These are phyloP conservation scores for Telfairia occidentalis DNA, from an alignment of 331 rosid species.

Conservation along the genomic window DNA sequence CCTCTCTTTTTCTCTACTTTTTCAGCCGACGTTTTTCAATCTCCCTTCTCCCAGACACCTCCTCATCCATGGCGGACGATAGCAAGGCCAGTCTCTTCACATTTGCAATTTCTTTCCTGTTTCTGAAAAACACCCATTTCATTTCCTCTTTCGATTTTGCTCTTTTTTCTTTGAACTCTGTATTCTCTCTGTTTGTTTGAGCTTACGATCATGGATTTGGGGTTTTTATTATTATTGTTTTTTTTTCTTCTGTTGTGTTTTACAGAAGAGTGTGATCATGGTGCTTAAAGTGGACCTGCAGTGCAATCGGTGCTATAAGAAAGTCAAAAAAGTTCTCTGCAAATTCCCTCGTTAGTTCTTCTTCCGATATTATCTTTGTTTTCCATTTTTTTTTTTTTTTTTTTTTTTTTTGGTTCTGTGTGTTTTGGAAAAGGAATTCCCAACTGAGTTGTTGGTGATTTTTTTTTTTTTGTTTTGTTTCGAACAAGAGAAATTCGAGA, in stretches of 20 bases:
- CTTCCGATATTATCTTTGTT: too few species aligned
- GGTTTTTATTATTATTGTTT: too few species aligned
- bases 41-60: not conserved
- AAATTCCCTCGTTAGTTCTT: slow-evolving; percentile 52
- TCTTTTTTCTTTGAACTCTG: not conserved
- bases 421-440: not conserved
- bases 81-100: not conserved
- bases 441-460: slow-evolving; percentile 20
- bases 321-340: slow-evolving; percentile 60
- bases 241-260: not conserved
- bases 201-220: not conserved
- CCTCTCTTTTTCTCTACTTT: not conserved
- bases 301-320: slow-evolving; percentile 51
- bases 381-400: not conserved
- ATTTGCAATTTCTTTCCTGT: not conserved
- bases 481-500: slow-evolving; percentile 75
- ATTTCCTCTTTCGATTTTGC: not conserved
- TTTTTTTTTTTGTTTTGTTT: slow-evolving; percentile 10
- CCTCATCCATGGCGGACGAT: slow-evolving; percentile 7
- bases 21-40: not conserved
- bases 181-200: not conserved
- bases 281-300: slow-evolving; percentile 51
- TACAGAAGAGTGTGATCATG: not conserved
- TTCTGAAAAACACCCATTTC: not conserved
- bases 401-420: not conserved